Evolutionary conservation across 2,329 filamentous ascomycete genomes (phyloP).

Genomic region (Fusarium sp.): DNA sequence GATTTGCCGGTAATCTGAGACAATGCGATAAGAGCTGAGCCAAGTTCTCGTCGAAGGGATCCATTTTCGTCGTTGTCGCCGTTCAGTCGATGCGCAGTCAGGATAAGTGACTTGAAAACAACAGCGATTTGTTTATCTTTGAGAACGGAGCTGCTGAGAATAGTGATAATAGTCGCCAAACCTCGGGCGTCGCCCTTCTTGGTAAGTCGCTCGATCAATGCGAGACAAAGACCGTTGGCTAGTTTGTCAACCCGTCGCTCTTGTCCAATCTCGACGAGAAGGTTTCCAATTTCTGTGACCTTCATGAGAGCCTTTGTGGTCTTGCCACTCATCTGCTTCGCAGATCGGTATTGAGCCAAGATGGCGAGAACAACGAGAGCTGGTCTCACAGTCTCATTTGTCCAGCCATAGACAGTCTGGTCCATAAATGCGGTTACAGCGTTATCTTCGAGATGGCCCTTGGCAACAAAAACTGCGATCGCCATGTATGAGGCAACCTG

Average conservation of each 20-base stretch:
- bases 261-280: slow-evolving; percentile 70
- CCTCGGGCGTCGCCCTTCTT: slow-evolving; percentile 69
- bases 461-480: slow-evolving; percentile 84
- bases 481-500: slow-evolving; percentile 94
- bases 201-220: slow-evolving; percentile 69
- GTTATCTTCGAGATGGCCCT: slow-evolving; percentile 81
- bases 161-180: slow-evolving; percentile 69
- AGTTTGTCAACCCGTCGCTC: slow-evolving; percentile 78
- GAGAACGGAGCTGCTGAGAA: slow-evolving; percentile 70
- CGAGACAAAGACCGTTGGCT: slow-evolving; percentile 76
- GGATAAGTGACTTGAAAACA: slow-evolving; percentile 72
- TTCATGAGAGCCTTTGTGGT: slow-evolving; percentile 77
- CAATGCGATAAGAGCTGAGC: slow-evolving; percentile 73
- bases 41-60: slow-evolving; percentile 71
- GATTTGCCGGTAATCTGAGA: slow-evolving; percentile 69
- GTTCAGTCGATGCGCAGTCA: slow-evolving; percentile 68
- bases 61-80: slow-evolving; percentile 66
- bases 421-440: slow-evolving; percentile 91
- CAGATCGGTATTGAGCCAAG: slow-evolving; percentile 81
- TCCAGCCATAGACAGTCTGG: slow-evolving; percentile 83
- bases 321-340: slow-evolving; percentile 74
- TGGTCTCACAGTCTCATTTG: slow-evolving; percentile 75
- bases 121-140: slow-evolving; percentile 72
- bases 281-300: slow-evolving; percentile 68
- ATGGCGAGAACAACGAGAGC: slow-evolving; percentile 85